phyloP scores from a whole-genome alignment of 2,329 filamentous ascomycete genomes.

The Aquanectria penicillioides region DNA sequence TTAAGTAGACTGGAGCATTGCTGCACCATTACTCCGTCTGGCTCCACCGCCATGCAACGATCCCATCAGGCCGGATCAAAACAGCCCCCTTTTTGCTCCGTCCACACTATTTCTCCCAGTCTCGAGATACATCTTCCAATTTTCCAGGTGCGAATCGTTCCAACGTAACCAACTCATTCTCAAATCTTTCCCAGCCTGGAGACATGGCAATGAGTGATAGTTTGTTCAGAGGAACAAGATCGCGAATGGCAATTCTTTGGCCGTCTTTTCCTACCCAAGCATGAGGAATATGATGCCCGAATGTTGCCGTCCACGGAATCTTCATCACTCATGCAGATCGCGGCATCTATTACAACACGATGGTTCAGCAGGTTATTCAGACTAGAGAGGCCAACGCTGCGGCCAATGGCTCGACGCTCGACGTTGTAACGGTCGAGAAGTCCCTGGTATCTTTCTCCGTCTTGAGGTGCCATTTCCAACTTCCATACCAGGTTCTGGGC shows the following conservation, averaged over 20 bases:
- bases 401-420: conserved; percentile 3
- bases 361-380: conserved; percentile 5
- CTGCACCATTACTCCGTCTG: neutral
- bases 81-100: neutral
- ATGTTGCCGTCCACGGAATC: neutral
- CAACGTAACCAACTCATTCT: neutral
- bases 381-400: conserved; percentile 1
- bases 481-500: conserved; percentile 11
- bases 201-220: conserved; percentile 6
- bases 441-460: neutral
- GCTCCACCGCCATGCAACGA: conserved; percentile 11
- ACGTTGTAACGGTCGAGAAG: conserved; percentile 11
- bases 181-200: neutral
- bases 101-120: conserved; percentile 1
- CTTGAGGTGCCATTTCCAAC: neutral
- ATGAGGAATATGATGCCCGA: conserved; percentile 3
- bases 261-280: conserved; percentile 7
- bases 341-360: conserved; percentile 3
- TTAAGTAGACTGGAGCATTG: neutral
- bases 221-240: conserved; percentile 7
- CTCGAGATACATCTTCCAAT: neutral
- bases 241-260: neutral
- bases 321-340: neutral
- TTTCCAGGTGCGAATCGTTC: neutral
- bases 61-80: conserved; percentile 2